Evolutionary conservation across 805 yeast species (phyloP).

Genomic region (Metschnikowia vanudenii): DNA sequence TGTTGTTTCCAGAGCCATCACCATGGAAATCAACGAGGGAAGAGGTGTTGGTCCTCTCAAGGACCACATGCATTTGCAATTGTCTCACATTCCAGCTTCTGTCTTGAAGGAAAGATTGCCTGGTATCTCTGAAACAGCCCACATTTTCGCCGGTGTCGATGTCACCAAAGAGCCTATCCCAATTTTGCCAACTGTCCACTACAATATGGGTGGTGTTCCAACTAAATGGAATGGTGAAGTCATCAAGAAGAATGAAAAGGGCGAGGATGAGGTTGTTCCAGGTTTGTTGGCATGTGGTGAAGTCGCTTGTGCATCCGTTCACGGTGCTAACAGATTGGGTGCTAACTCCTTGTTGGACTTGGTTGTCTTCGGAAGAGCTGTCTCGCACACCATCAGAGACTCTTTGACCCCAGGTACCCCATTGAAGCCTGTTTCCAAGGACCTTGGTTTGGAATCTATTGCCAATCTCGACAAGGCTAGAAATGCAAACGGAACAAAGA

Average conservation of each 20-base stretch:
- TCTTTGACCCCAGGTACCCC: constrained; percentile 86
- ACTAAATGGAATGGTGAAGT: constrained; percentile 97
- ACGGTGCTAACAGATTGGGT: constrained; percentile 99
- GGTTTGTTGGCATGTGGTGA: constrained; percentile 98
- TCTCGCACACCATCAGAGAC: constrained; percentile 86
- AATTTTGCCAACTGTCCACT: constrained; percentile 96
- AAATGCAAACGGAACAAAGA: constrained; percentile 74
- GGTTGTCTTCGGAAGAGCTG: constrained; percentile 98
- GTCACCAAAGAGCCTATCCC: constrained; percentile 99
- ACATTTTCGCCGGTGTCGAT: constrained; percentile 98
- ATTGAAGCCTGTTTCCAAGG: constrained; percentile 76
- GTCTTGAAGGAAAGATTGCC: constrained; percentile 95
- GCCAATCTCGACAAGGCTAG: constrained; percentile 87
- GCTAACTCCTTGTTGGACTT: constrained; percentile 95
- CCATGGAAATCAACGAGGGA: constrained; percentile 97
- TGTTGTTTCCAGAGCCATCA: constrained; percentile 96
- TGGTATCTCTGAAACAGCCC: constrained; percentile 98
- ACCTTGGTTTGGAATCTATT: constrained; percentile 84
- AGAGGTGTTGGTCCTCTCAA: constrained; percentile 97
- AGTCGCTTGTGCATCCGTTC: constrained; percentile 98
- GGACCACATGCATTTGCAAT: constrained; percentile 94
- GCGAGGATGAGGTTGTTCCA: constrained; percentile 87
- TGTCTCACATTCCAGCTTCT: constrained; percentile 88
- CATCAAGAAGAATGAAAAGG: constrained; percentile 74
- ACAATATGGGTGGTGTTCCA: constrained; percentile 99